Evolutionary conservation across 495 filamentous ascomycete species (phyloP), one percentile per base, ranked within the genome.

Genomic region (Talaromyces thailandensis): DNA sequence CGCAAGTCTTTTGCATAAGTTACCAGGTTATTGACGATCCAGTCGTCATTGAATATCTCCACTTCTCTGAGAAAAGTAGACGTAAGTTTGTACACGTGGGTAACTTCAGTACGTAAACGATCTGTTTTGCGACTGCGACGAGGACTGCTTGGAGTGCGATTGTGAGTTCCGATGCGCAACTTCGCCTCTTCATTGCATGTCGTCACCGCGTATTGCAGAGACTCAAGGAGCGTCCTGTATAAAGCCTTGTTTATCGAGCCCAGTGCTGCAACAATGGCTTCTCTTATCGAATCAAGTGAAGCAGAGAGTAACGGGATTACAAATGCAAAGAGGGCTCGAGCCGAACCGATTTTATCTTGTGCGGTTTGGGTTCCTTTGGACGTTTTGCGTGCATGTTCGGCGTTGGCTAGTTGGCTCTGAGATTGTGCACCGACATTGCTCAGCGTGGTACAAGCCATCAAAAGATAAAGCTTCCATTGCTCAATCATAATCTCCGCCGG

Each of bases 401-500:
- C 80, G 64, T 84, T 82, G 50, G 74, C 82, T 32, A 79, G 69
- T 66, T 74, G 83, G 66, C 68, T 84, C 66, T 82, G 84, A 48
- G 83, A 85, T 31, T 83, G 80, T 18, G 81, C 85, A 18, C 92
- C 93, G 18, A 91, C 85, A 62, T 92, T 93, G 29, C 88, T 93
- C 28, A 99, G 80, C 0, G 95, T 99, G 8, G 92, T 96, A 71
- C 95, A 99, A 6, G 95, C 95, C 74, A 98, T 96, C 51, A 96
- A 90, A 48, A 99, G 81, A 70, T 97, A 97, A n/a, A 98, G 77
- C 73, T 96, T 98, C 93, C 93, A 99, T 72, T 99, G 94, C 69
- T 98, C 94, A 62, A 98, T 84, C 61, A 98, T 77, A 43, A 95
- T 86, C 58, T 96, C 92, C 2, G 92, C 89, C 8, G 92, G 86